phyloP scores from a whole-genome alignment of 1,284 basidiomycete species.

The Cryptococcus wingfieldii region DNA sequence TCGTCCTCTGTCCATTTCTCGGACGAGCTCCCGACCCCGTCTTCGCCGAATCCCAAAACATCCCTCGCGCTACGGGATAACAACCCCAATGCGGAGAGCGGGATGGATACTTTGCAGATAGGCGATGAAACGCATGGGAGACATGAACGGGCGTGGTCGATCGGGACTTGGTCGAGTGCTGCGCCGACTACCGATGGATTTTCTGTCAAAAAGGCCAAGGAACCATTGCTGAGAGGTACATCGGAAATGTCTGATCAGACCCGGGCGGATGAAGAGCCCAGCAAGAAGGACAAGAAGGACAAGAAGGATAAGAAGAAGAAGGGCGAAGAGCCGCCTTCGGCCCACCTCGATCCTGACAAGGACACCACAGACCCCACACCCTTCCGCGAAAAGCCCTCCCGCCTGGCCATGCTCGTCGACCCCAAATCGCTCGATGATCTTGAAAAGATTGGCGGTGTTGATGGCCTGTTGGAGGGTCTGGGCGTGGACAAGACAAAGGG shows the following conservation, averaged over 20 bases:
- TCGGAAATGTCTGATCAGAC: constrained; percentile 4
- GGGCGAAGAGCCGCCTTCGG: constrained; percentile 28
- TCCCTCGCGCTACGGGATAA: constrained; percentile 65
- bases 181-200: constrained; percentile 14
- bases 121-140: constrained; percentile 46
- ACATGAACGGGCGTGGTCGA: constrained; percentile 27
- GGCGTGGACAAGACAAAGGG: constrained; percentile 66
- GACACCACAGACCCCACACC: constrained; percentile 65
- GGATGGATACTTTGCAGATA: constrained; percentile 57
- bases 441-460: constrained; percentile 66
- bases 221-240: constrained; percentile 6
- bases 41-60: constrained; percentile 26
- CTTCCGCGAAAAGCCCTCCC: constrained; percentile 66
- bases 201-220: constrained; percentile 3
- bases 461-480: constrained; percentile 66
- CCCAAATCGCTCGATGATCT: constrained; percentile 65
- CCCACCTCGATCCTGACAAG: constrained; percentile 52
- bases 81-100: constrained; percentile 59
- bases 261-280: constrained; percentile 4
- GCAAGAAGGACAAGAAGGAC: constrained; percentile 20
- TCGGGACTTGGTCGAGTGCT: constrained; percentile 32
- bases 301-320: constrained; percentile 29
- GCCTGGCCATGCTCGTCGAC: constrained; percentile 81
- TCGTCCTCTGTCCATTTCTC: constrained; percentile 36
- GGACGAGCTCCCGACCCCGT: constrained; percentile 30